These are phyloP conservation scores for Xylaria cubensis DNA, from an alignment of 495 filamentous ascomycete genomes.

Conservation along the genomic window DNA sequence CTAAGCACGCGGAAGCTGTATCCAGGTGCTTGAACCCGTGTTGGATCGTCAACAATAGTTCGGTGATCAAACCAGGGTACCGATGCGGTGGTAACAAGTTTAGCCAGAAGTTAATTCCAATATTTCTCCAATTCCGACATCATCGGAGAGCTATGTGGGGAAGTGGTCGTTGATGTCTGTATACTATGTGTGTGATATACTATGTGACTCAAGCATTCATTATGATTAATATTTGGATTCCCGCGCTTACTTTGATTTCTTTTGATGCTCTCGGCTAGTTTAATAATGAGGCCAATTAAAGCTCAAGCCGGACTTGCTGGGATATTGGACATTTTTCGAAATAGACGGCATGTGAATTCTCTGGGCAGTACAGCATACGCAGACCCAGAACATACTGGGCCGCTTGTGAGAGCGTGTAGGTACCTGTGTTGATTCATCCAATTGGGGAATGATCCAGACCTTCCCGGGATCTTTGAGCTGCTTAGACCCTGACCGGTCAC, in stretches of 20 bases:
- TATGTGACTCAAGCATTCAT: neutral
- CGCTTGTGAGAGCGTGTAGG: neutral
- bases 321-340: neutral
- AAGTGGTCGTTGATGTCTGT: neutral
- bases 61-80: neutral
- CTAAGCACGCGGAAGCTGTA: neutral
- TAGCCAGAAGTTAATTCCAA: neutral
- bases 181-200: neutral
- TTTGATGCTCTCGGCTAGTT: neutral
- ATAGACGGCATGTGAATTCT: constrained; percentile 13
- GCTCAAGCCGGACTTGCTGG: neutral
- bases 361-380: neutral
- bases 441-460: neutral
- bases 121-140: neutral
- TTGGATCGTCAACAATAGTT: neutral
- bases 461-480: neutral
- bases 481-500: too few species aligned
- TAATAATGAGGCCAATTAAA: neutral
- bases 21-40: neutral
- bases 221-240: neutral
- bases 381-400: neutral
- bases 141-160: neutral
- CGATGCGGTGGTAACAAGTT: neutral
- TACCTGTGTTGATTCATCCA: neutral
- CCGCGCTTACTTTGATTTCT: neutral